Evolutionary conservation across 768 basidiomycete genomes (phyloP).

Genomic region (Suillus tomentosus): DNA sequence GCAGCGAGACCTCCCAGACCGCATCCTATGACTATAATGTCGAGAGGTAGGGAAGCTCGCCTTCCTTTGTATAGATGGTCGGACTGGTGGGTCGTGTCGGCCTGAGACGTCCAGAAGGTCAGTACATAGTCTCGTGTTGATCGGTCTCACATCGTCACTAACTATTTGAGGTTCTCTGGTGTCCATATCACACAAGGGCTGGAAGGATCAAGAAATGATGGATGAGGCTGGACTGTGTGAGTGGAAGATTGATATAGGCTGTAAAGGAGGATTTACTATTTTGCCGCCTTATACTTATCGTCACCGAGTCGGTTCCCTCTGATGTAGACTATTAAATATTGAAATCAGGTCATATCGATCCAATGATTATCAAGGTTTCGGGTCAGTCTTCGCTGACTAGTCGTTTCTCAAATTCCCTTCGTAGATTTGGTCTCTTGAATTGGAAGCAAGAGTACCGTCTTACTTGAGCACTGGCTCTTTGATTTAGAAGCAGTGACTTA

Average conservation of each 20-base stretch:
- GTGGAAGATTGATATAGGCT: conserved; percentile 1
- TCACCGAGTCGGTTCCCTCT: conserved; percentile 1
- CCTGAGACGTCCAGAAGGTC: background rate
- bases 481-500: background rate
- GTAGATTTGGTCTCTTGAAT: background rate
- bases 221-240: background rate
- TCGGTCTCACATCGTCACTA: background rate
- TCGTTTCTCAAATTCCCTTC: background rate
- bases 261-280: background rate
- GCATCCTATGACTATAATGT: conserved; percentile 50
- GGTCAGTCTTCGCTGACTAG: background rate
- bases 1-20: conserved; percentile 53
- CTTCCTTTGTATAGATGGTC: conserved; percentile 27
- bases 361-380: background rate
- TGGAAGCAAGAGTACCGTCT: background rate
- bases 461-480: background rate
- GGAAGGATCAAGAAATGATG: background rate
- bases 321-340: background rate
- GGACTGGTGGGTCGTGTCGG: conserved; percentile 1
- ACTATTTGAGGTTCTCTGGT: background rate
- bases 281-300: background rate
- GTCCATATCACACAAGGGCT: background rate
- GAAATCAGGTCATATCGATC: background rate
- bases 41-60: conserved; percentile 26
- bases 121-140: background rate